A percentile compares a stretch with the other conserved stretches of the same genome.
phyloP scores from a whole-genome alignment of 495 filamentous ascomycete genomes.

The Xylaria scruposa region DNA sequence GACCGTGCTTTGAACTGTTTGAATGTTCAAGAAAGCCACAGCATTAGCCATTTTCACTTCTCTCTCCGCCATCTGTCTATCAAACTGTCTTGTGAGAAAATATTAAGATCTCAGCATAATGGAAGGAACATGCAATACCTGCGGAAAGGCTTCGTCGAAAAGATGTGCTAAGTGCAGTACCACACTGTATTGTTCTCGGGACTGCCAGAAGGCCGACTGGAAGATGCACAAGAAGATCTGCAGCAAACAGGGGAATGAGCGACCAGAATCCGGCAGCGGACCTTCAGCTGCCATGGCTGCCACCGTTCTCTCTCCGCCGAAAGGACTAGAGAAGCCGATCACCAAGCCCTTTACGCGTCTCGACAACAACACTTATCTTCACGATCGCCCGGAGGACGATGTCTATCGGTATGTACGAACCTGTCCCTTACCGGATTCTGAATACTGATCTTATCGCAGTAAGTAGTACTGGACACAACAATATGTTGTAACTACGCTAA shows the following conservation, averaged over 20 bases:
- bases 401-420: slow-evolving; percentile 39
- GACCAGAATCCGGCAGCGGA: neutral
- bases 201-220: slow-evolving; percentile 23
- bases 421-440: neutral
- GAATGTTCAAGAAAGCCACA: neutral
- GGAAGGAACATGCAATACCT: slow-evolving; percentile 19
- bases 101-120: neutral
- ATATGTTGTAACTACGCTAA: neutral
- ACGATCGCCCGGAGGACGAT: slow-evolving; percentile 49
- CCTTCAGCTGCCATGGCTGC: neutral
- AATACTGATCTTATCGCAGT: slow-evolving; percentile 14
- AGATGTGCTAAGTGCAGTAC: slow-evolving; percentile 23
- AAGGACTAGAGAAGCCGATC: slow-evolving; percentile 26
- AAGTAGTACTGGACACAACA: neutral
- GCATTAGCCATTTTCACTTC: neutral
- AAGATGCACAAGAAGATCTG: slow-evolving; percentile 25
- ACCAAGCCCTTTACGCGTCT: slow-evolving; percentile 41
- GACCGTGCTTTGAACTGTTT: neutral
- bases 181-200: slow-evolving; percentile 20
- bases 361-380: slow-evolving; percentile 42
- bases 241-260: slow-evolving; percentile 6
- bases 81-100: neutral
- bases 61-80: neutral
- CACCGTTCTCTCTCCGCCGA: slow-evolving; percentile 11
- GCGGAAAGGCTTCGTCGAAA: slow-evolving; percentile 20